These are phyloP conservation scores for Suillus subalutaceus DNA, from an alignment of 768 basidiomycete genomes.

Conservation along the genomic window DNA sequence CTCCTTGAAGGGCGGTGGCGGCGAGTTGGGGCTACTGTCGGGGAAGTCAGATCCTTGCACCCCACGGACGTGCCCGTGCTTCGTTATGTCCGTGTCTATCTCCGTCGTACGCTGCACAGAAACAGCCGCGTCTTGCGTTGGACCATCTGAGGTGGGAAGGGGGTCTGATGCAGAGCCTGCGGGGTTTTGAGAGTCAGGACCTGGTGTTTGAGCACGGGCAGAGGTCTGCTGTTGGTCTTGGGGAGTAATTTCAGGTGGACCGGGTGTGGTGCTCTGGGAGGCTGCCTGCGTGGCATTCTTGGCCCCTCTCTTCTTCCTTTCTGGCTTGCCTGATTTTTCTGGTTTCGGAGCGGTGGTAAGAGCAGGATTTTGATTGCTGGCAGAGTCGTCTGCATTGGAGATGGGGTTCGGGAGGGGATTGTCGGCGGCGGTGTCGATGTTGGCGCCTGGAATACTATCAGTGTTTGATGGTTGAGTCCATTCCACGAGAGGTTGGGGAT, in stretches of 20 bases:
- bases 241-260: constrained; percentile 8
- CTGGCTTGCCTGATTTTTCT: background rate
- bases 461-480: background rate
- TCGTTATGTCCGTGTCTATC: background rate
- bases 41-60: background rate
- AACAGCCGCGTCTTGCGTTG: constrained; percentile 5
- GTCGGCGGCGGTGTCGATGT: constrained; percentile 18
- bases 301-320: background rate
- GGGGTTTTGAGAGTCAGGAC: background rate
- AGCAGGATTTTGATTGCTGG: background rate
- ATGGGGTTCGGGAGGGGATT: background rate
- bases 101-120: constrained; percentile 5
- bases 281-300: background rate
- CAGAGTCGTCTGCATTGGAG: background rate
- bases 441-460: constrained; percentile 11
- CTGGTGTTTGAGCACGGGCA: background rate
- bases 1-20: constrained; percentile 33
- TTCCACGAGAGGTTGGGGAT: background rate
- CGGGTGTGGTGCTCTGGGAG: background rate
- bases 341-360: background rate
- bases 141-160: background rate
- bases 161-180: background rate
- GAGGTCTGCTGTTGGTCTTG: constrained; percentile 8
- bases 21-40: constrained; percentile 15
- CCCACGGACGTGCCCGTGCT: background rate